Conservation (phyloP, 805 yeast genomes). For the Starmerella floris region DNA sequence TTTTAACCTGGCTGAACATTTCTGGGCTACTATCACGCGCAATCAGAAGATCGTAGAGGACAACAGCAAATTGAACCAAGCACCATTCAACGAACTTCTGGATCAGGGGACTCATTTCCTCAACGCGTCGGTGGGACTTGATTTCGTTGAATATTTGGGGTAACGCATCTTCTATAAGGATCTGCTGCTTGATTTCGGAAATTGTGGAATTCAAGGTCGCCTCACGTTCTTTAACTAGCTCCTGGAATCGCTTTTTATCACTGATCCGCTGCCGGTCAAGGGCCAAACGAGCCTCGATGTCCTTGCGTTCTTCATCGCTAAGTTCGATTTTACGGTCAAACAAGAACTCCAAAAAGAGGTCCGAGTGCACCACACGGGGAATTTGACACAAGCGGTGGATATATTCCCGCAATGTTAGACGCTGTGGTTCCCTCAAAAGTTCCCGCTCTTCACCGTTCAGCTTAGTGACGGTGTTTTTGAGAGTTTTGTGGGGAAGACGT, state of each 20-base stretch:
- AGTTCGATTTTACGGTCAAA: constrained; percentile 32
- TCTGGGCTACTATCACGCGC: constrained; percentile 75
- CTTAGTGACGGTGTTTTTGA: constrained; percentile 12
- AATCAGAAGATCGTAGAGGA: constrained; percentile 64
- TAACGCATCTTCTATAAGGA: constrained; percentile 45
- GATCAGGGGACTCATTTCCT: constrained; percentile 52
- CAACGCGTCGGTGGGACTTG: constrained; percentile 38
- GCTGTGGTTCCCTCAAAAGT: constrained; percentile 58
- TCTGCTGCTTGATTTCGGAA: constrained; percentile 42
- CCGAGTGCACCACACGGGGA: constrained; percentile 43
- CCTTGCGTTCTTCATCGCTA: constrained; percentile 36
- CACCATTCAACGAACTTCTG: constrained; percentile 67
- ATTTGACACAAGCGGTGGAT: constrained; percentile 40
- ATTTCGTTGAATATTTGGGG: constrained; percentile 52
- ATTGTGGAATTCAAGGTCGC: constrained; percentile 42
- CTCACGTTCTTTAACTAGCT: constrained; percentile 48
- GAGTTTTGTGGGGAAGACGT: constrained; percentile 42
- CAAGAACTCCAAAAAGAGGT: constrained; percentile 42
- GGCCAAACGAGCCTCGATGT: constrained; percentile 43
- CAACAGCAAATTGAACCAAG: constrained; percentile 70
- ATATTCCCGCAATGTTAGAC: constrained; percentile 68
- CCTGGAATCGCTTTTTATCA: constrained; percentile 59
- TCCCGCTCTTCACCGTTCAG: constrained; percentile 16
- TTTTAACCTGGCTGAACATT: constrained; percentile 52
- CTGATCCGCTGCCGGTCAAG: constrained; percentile 51